Percentiles rank a stretch among this genome's conserved stretches.
phyloP scores from a whole-genome alignment of 169 alveolate genomes.

The Eimeria mitis region DNA sequence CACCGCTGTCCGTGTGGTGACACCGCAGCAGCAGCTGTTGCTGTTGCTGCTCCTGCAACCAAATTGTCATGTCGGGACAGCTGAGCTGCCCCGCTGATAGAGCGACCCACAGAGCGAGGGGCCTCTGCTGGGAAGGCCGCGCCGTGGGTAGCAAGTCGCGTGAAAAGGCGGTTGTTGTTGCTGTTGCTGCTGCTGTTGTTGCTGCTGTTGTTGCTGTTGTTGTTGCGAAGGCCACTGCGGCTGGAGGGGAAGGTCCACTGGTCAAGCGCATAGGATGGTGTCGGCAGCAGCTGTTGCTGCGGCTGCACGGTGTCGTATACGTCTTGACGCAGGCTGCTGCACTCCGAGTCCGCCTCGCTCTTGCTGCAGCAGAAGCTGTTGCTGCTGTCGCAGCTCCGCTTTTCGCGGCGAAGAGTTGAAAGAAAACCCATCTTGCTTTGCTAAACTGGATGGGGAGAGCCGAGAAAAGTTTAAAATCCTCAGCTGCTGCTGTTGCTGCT shows the following conservation, averaged over 20 bases:
- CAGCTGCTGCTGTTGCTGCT: not conserved
- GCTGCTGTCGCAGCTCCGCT: conserved; percentile 68
- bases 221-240: conserved; percentile 61
- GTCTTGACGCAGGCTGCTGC: conserved; percentile 78
- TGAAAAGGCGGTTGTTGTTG: conserved; percentile 41
- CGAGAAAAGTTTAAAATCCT: not conserved
- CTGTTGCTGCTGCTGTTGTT: conserved; percentile 16
- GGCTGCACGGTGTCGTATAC: conserved; percentile 35
- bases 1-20: conserved; percentile 37
- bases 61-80: conserved; percentile 16
- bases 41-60: conserved; percentile 30
- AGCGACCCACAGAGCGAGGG: conserved; percentile 11
- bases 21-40: not conserved
- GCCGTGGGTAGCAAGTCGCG: conserved; percentile 46
- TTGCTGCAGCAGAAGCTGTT: conserved; percentile 68
- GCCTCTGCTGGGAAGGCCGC: conserved; percentile 75
- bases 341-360: conserved; percentile 64
- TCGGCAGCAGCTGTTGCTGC: conserved; percentile 41
- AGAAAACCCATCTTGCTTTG: conserved; percentile 26
- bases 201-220: conserved; percentile 24
- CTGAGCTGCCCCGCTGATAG: conserved; percentile 26
- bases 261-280: conserved; percentile 59
- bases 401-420: conserved; percentile 48
- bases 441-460: not conserved
- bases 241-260: conserved; percentile 66